phyloP scores from a whole-genome alignment of 192 early-diverging fungal genomes.

The Spinellus fusiger region DNA sequence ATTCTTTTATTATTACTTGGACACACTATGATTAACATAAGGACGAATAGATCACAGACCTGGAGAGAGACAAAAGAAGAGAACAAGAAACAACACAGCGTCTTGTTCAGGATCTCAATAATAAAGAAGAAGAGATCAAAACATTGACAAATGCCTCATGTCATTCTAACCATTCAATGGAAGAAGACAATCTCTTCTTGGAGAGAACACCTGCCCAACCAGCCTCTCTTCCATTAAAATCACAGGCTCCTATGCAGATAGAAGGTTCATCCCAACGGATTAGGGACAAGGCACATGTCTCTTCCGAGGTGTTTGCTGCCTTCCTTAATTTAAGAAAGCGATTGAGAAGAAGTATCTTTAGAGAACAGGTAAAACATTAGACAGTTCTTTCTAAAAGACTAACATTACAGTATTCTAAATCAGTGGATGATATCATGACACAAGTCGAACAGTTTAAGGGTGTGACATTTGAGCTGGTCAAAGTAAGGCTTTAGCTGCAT shows the following conservation, averaged over 20 bases:
- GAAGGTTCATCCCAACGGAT: too few relatives aligned
- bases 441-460: slow-evolving; percentile 26
- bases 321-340: slow-evolving; percentile 23
- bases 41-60: slow-evolving; percentile 14
- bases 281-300: too few relatives aligned
- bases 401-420: neutral
- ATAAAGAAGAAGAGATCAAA: neutral
- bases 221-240: neutral
- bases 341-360: slow-evolving; percentile 22
- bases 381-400: neutral
- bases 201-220: neutral
- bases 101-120: neutral
- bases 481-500: slow-evolving; percentile 9
- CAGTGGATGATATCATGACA: slow-evolving; percentile 17
- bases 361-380: slow-evolving; percentile 14
- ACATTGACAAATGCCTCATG: neutral
- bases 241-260: too few relatives aligned
- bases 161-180: neutral
- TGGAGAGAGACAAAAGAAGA: slow-evolving; percentile 24
- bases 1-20: neutral
- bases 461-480: slow-evolving; percentile 31
- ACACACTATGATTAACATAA: too few relatives aligned
- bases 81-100: slow-evolving; percentile 2
- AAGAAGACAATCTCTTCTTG: neutral
- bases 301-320: slow-evolving; percentile 5